phyloP scores from a whole-genome alignment of 2,329 filamentous ascomycete species.

The Xylaria sp. region DNA sequence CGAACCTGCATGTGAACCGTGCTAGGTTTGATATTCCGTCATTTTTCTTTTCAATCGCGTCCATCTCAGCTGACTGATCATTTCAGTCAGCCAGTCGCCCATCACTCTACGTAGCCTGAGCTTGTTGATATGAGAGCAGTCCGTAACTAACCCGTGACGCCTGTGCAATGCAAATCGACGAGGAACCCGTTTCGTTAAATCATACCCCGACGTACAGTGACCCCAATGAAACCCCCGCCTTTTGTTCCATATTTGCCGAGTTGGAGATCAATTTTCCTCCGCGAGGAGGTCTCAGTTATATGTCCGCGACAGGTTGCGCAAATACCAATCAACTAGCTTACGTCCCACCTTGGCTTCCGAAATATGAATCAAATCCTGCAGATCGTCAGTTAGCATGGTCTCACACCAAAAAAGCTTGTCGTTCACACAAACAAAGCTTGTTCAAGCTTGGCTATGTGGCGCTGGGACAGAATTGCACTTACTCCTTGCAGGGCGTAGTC shows the following conservation, averaged over 20 bases:
- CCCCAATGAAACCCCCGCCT: slow-evolving; percentile 31
- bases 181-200: slow-evolving; percentile 47
- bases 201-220: slow-evolving; percentile 42
- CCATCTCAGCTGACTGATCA: slow-evolving; percentile 24
- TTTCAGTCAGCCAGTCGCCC: slow-evolving; percentile 28
- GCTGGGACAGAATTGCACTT: slow-evolving; percentile 56
- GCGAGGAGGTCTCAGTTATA: slow-evolving; percentile 70
- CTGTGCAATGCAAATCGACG: slow-evolving; percentile 54
- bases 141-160: slow-evolving; percentile 51
- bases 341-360: slow-evolving; percentile 98
- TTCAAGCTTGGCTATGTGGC: slow-evolving; percentile 21
- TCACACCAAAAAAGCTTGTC: slow-evolving; percentile 44
- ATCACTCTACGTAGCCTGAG: slow-evolving; percentile 33
- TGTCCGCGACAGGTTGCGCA: slow-evolving; percentile 93
- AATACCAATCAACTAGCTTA: slow-evolving; percentile 98
- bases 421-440: slow-evolving; percentile 39
- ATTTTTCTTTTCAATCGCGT: slow-evolving; percentile 23
- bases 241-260: slow-evolving; percentile 38
- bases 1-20: slow-evolving; percentile 20
- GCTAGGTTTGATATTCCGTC: slow-evolving; percentile 26
- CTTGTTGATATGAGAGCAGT: slow-evolving; percentile 35
- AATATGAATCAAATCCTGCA: slow-evolving; percentile 93
- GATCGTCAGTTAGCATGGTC: slow-evolving; percentile 43
- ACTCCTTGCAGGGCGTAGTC: slow-evolving; percentile 97
- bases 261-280: slow-evolving; percentile 33